These are phyloP conservation scores for Globisporangium uncinulatum DNA, from an alignment of 352 stramenopile species.

Conservation along the genomic window DNA sequence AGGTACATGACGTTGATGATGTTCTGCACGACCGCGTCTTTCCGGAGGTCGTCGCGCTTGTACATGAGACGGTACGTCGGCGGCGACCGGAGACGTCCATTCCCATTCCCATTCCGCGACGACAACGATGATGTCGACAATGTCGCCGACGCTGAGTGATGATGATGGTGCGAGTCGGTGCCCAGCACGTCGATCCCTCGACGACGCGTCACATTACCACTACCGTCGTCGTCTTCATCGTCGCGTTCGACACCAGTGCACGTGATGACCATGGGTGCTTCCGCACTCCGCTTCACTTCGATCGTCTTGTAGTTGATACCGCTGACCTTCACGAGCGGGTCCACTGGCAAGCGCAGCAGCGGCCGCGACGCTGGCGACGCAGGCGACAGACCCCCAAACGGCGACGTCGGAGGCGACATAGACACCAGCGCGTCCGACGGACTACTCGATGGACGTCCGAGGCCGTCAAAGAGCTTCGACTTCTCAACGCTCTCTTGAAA, in stretches of 20 bases:
- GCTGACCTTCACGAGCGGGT: conserved; percentile 63
- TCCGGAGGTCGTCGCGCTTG: conserved; percentile 82
- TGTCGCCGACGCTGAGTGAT: background rate
- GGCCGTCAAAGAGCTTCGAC: conserved; percentile 33
- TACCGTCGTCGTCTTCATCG: conserved; percentile 51
- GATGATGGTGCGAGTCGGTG: conserved; percentile 4
- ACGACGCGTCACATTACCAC: conserved; percentile 6
- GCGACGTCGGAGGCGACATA: background rate
- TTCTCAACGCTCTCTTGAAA: conserved; percentile 46
- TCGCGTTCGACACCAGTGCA: conserved; percentile 73
- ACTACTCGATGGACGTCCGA: conserved; percentile 7
- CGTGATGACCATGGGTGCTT: conserved; percentile 76
- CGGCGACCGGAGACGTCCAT: background rate
- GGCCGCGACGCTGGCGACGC: conserved; percentile 18
- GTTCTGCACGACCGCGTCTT: conserved; percentile 83
- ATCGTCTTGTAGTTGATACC: conserved; percentile 70
- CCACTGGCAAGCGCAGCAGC: conserved; percentile 60
- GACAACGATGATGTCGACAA: conserved; percentile 27
- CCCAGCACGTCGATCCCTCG: conserved; percentile 1
- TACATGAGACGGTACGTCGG: conserved; percentile 77
- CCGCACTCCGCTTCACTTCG: conserved; percentile 77
- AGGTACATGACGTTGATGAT: conserved; percentile 89
- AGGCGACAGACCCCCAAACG: conserved; percentile 1
- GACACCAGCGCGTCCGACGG: background rate
- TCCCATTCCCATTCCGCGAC: background rate